phyloP scores from a whole-genome alignment of 495 filamentous ascomycete species.

The Aspergillus indologenus region DNA sequence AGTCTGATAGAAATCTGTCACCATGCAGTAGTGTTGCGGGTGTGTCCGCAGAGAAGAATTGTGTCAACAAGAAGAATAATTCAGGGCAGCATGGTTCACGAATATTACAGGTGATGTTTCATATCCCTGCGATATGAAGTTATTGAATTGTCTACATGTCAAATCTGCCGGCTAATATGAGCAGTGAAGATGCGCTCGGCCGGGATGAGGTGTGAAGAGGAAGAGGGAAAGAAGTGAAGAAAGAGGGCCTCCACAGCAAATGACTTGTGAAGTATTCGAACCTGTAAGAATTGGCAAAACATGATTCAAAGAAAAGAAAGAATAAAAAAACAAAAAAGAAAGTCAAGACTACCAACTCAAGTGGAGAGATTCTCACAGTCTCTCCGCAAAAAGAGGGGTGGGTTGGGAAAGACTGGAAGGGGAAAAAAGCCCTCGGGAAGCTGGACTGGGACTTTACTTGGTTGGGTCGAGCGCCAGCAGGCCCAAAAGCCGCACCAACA shows the following conservation, averaged over 20 bases:
- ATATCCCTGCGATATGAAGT: too few species aligned
- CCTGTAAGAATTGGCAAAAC: background rate
- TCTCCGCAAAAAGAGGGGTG: slow-evolving; percentile 9
- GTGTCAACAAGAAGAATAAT: background rate
- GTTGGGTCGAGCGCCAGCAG: slow-evolving; percentile 24
- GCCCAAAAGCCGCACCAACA: slow-evolving; percentile 26
- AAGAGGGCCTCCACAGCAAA: background rate
- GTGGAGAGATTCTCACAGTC: background rate
- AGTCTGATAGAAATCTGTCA: background rate
- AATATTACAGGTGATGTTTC: too few species aligned
- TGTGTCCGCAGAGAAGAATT: background rate
- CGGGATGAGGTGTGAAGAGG: too few species aligned
- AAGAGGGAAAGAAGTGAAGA: too few species aligned
- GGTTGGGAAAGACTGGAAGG: background rate
- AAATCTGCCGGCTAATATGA: too few species aligned
- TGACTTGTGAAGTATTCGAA: background rate
- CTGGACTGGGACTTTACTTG: background rate
- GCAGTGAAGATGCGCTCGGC: too few species aligned
- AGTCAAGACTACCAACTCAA: background rate
- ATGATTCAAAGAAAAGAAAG: background rate
- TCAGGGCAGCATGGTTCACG: too few species aligned
- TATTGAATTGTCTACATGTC: too few species aligned
- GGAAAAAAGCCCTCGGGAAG: slow-evolving; percentile 20
- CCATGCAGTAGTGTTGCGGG: background rate
- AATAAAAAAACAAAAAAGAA: background rate